These are phyloP conservation scores for Clitopilus hobsonii DNA, from an alignment of 768 basidiomycete genomes.

Conservation along the genomic window DNA sequence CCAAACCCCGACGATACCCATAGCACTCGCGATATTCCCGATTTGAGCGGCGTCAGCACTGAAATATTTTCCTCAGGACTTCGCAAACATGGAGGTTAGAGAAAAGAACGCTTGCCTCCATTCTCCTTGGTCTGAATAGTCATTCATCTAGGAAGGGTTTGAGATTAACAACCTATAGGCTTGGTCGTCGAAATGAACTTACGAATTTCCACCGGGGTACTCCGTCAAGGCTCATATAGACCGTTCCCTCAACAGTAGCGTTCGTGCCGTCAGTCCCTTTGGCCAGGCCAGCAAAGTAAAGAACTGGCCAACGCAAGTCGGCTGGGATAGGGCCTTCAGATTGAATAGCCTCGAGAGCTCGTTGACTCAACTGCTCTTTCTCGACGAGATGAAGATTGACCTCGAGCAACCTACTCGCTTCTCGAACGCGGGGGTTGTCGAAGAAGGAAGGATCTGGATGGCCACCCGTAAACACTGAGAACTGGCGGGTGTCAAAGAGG, in stretches of 20 bases:
- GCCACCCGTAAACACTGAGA: constrained; percentile 27
- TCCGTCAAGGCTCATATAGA: constrained; percentile 41
- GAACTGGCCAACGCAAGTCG: constrained; percentile 27
- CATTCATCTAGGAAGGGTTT: constrained; percentile 37
- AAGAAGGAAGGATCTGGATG: constrained; percentile 44
- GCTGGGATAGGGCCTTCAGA: background rate
- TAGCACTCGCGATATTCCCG: constrained; percentile 59
- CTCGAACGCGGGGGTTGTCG: constrained; percentile 51
- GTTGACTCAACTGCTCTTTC: constrained; percentile 20
- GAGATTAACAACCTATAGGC: constrained; percentile 1
- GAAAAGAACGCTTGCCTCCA: constrained; percentile 7
- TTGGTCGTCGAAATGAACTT: too few species aligned
- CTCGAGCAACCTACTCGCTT: constrained; percentile 62
- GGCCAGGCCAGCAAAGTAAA: constrained; percentile 45
- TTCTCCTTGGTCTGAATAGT: constrained; percentile 46
- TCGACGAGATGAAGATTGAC: constrained; percentile 47
- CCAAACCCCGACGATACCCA: constrained; percentile 68
- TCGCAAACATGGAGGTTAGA: background rate
- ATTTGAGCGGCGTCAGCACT: constrained; percentile 69
- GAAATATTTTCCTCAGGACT: constrained; percentile 1
- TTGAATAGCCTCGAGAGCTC: background rate
- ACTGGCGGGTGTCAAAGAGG: constrained; percentile 16
- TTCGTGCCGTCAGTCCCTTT: constrained; percentile 38
- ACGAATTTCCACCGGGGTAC: constrained; percentile 58
- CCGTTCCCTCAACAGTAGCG: constrained; percentile 44